Evolutionary conservation across 1,139 yeast species (phyloP).

Genomic region (Hemisphaericaspora xylanilytica): DNA sequence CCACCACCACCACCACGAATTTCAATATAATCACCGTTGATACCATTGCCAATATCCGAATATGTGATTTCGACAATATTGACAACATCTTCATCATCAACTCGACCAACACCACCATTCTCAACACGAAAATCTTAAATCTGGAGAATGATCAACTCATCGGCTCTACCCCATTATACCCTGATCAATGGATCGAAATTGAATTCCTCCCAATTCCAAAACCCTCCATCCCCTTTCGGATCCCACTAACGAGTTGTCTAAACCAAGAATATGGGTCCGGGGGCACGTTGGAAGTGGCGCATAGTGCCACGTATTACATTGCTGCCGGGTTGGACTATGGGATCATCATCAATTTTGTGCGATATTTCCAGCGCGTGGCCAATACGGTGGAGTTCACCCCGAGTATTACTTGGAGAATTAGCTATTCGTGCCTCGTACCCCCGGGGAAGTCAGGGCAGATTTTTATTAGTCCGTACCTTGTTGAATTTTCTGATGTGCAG

Average conservation of each 20-base stretch:
- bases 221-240: background rate
- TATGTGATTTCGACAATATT: constrained; percentile 1
- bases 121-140: constrained; percentile 6
- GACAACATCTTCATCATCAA: constrained; percentile 7
- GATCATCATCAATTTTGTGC: constrained; percentile 10
- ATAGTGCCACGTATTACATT: constrained; percentile 6
- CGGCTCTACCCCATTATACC: background rate
- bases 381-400: constrained; percentile 11
- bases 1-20: no score
- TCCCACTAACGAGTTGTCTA: constrained; percentile 15
- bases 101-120: constrained; percentile 5
- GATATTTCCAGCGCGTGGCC: no score
- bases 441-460: constrained; percentile 13
- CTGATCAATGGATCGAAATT: constrained; percentile 6
- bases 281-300: constrained; percentile 11
- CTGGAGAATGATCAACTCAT: background rate
- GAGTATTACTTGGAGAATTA: constrained; percentile 8
- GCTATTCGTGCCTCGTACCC: constrained; percentile 13
- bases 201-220: background rate
- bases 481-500: constrained; percentile 3
- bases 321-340: constrained; percentile 11
- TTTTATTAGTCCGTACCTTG: constrained; percentile 8
- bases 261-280: constrained; percentile 14
- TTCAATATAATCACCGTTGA: constrained; percentile 3
- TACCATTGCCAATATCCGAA: background rate